phyloP scores from a whole-genome alignment of 1,284 basidiomycete species.

The Sutorius eximius region DNA sequence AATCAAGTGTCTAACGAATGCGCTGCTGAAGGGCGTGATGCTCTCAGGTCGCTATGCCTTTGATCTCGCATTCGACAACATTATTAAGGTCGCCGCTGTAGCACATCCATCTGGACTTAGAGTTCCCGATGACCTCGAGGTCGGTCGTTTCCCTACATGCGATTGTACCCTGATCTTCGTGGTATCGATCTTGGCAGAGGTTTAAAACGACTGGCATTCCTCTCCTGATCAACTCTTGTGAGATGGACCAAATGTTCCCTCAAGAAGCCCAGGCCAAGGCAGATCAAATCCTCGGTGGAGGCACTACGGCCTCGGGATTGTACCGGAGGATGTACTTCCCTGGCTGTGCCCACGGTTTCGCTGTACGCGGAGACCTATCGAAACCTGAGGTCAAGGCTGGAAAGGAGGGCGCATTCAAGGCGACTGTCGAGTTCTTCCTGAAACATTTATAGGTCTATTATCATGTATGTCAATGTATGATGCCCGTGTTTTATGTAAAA shows the following conservation, averaged over 20 bases:
- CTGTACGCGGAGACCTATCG: slow-evolving; percentile 42
- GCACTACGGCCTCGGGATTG: slow-evolving; percentile 38
- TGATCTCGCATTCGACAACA: slow-evolving; percentile 64
- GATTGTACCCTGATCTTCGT: background rate
- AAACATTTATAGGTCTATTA: slow-evolving; percentile 30
- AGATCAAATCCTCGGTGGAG: slow-evolving; percentile 43
- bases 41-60: slow-evolving; percentile 55
- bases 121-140: slow-evolving; percentile 39
- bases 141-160: background rate
- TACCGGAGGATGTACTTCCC: slow-evolving; percentile 46
- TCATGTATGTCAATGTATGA: slow-evolving; percentile 2
- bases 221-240: slow-evolving; percentile 47
- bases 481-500: background rate
- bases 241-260: slow-evolving; percentile 38
- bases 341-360: slow-evolving; percentile 55
- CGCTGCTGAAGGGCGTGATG: background rate
- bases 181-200: slow-evolving; percentile 20
- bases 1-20: background rate
- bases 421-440: slow-evolving; percentile 52
- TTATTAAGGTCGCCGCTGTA: slow-evolving; percentile 53
- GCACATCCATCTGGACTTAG: slow-evolving; percentile 72
- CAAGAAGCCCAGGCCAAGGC: slow-evolving; percentile 30
- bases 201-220: slow-evolving; percentile 37
- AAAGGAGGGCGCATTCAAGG: slow-evolving; percentile 64
- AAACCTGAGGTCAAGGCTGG: slow-evolving; percentile 48